These are phyloP conservation scores for Oemleria cerasiformis DNA, from an alignment of 306 rosid species.

Conservation along the genomic window DNA sequence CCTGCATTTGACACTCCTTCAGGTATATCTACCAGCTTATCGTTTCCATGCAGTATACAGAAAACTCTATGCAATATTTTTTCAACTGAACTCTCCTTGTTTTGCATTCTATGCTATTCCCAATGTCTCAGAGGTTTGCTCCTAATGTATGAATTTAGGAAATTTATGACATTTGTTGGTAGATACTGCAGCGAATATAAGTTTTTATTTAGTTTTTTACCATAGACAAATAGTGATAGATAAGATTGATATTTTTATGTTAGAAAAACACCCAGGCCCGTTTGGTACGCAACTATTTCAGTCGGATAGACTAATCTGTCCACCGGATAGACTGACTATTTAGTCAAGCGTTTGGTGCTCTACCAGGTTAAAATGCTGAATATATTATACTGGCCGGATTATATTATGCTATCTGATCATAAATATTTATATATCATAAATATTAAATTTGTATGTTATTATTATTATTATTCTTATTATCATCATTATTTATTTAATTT, in stretches of 20 bases:
- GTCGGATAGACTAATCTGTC: no score
- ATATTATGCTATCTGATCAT: no score
- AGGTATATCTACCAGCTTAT: slow-evolving; percentile 44
- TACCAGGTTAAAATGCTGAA: no score
- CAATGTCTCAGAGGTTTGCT: slow-evolving; percentile 3
- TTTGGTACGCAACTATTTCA: no score
- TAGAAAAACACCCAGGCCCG: no score
- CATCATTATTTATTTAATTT: no score
- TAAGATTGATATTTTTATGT: neutral
- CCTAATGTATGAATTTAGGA: slow-evolving; percentile 5
- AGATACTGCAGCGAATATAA: slow-evolving; percentile 7
- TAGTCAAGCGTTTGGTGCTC: no score
- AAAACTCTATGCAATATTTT: neutral
- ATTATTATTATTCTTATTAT: no score
- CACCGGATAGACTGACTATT: no score
- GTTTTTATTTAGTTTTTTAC: neutral
- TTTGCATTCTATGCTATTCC: slow-evolving; percentile 9
- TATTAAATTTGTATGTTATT: no score
- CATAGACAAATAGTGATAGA: neutral
- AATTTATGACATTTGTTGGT: slow-evolving; percentile 16
- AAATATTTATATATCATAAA: no score
- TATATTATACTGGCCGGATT: no score
- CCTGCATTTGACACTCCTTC: slow-evolving; percentile 99
- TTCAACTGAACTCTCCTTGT: slow-evolving; percentile 10
- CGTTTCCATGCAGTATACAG: neutral